Evolutionary conservation across 2,329 filamentous ascomycete species (phyloP).

Genomic region (Pseudocercospora vitis): DNA sequence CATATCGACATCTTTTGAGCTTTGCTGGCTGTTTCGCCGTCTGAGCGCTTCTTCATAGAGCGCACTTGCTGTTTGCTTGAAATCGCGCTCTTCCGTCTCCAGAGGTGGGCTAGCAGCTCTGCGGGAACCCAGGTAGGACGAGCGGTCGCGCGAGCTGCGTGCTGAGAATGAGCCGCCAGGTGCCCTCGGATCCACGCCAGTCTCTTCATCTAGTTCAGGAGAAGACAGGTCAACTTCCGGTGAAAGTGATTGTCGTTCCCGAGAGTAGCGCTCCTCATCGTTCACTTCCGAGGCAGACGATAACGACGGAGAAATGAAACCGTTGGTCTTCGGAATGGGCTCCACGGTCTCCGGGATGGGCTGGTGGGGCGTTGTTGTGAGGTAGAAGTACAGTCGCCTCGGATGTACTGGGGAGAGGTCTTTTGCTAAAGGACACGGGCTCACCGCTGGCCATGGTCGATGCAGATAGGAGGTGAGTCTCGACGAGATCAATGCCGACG

Average conservation of each 20-base stretch:
- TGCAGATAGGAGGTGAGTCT: conserved; percentile 87
- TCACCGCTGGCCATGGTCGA: conserved; percentile 72
- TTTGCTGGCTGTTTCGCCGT: conserved; percentile 42
- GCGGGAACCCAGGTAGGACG: conserved; percentile 57
- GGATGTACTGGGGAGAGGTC: conserved; percentile 90
- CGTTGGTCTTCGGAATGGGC: conserved; percentile 42
- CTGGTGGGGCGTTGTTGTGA: conserved; percentile 83
- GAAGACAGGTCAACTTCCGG: conserved; percentile 91
- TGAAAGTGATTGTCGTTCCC: conserved; percentile 70
- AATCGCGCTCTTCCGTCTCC: conserved; percentile 93
- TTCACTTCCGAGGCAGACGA: conserved; percentile 73
- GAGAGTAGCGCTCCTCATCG: conserved; percentile 62
- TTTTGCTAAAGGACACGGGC: conserved; percentile 86
- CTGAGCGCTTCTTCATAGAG: conserved; percentile 61
- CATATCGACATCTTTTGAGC: conserved; percentile 41
- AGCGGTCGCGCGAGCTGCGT: conserved; percentile 42
- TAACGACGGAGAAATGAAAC: conserved; percentile 79
- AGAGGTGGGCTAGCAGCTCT: conserved; percentile 83
- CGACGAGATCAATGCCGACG: conserved; percentile 91
- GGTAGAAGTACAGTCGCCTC: conserved; percentile 92
- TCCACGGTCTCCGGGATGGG: conserved; percentile 66
- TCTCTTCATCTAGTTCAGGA: conserved; percentile 77
- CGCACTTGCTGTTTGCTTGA: conserved; percentile 89
- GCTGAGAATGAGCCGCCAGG: conserved; percentile 64
- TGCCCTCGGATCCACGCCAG: conserved; percentile 55